Percentiles rank a stretch among this genome's conserved stretches.
These are phyloP conservation scores for Starmerella vaccinii DNA, from an alignment of 805 yeast species.

Conservation along the genomic window DNA sequence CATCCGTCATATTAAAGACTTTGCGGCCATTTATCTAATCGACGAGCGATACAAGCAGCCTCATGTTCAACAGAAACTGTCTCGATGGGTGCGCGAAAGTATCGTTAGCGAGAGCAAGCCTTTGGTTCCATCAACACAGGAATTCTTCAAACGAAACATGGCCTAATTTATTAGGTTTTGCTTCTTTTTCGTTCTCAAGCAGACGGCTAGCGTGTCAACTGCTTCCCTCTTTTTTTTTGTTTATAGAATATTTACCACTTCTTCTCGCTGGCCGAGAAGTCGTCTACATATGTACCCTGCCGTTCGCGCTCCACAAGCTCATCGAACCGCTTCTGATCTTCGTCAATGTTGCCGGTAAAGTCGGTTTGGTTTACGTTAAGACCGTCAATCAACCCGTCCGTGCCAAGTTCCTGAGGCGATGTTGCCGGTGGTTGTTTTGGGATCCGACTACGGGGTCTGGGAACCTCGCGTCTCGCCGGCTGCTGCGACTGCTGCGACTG, in stretches of 20 bases:
- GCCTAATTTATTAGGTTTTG: too few species aligned
- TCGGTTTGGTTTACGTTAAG: not conserved
- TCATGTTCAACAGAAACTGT: slow-evolving; percentile 48
- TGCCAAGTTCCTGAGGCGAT: not conserved
- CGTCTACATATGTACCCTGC: slow-evolving; percentile 12
- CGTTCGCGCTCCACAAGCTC: slow-evolving; percentile 21
- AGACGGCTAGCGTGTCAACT: too few species aligned
- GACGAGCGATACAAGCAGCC: slow-evolving; percentile 49
- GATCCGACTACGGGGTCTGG: not conserved
- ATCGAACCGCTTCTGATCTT: slow-evolving; percentile 20
- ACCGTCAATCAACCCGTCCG: slow-evolving; percentile 1
- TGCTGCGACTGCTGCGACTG: not conserved
- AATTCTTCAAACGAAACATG: slow-evolving; percentile 4
- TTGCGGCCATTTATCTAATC: slow-evolving; percentile 60
- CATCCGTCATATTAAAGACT: slow-evolving; percentile 73
- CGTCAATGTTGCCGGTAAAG: slow-evolving; percentile 3
- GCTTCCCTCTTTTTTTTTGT: too few species aligned
- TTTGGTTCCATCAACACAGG: slow-evolving; percentile 3
- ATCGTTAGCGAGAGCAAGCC: slow-evolving; percentile 22
- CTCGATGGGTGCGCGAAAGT: slow-evolving; percentile 58
- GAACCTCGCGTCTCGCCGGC: not conserved
- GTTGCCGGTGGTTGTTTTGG: not conserved
- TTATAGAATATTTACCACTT: slow-evolving; percentile 17
- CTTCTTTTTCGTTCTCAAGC: too few species aligned
- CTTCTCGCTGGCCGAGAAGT: slow-evolving; percentile 22